Conservation (phyloP, 495 filamentous ascomycete species). For the Aspergillus hancockii region DNA sequence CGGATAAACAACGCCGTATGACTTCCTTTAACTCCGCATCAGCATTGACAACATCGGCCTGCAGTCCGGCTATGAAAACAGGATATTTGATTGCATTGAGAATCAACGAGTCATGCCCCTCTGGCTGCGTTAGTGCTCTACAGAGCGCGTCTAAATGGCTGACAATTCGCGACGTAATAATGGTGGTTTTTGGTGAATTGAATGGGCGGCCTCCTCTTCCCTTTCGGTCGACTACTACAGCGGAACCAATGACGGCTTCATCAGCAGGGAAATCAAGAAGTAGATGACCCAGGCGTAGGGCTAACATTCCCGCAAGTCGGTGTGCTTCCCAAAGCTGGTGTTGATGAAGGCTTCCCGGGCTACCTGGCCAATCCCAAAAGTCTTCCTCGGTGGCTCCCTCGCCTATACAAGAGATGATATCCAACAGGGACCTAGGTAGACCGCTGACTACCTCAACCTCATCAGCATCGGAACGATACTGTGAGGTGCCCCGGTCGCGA, state of each 20-base stretch:
- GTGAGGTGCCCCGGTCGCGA: conserved; percentile 15
- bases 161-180: conserved; percentile 31
- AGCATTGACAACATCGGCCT: conserved; percentile 21
- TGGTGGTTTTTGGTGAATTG: conserved; percentile 10
- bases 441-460: conserved; percentile 36
- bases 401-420: conserved; percentile 34
- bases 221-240: not conserved
- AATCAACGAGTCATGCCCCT: conserved; percentile 23
- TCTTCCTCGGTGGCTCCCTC: conserved; percentile 27
- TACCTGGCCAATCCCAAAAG: conserved; percentile 40
- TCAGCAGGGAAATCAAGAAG: not conserved
- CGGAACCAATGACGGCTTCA: not conserved
- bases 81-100: conserved; percentile 35
- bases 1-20: conserved; percentile 16
- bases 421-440: conserved; percentile 32
- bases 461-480: conserved; percentile 2
- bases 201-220: not conserved
- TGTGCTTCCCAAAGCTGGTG: conserved; percentile 41
- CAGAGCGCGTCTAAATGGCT: conserved; percentile 34
- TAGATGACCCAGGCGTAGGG: conserved; percentile 9
- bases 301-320: conserved; percentile 35
- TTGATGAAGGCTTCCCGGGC: conserved; percentile 30
- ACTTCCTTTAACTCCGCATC: conserved; percentile 24
- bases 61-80: conserved; percentile 28
- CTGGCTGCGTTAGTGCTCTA: conserved; percentile 16